Conservation (phyloP, 75 land plant genomes). For the Sequoiadendron giganteum region DNA sequence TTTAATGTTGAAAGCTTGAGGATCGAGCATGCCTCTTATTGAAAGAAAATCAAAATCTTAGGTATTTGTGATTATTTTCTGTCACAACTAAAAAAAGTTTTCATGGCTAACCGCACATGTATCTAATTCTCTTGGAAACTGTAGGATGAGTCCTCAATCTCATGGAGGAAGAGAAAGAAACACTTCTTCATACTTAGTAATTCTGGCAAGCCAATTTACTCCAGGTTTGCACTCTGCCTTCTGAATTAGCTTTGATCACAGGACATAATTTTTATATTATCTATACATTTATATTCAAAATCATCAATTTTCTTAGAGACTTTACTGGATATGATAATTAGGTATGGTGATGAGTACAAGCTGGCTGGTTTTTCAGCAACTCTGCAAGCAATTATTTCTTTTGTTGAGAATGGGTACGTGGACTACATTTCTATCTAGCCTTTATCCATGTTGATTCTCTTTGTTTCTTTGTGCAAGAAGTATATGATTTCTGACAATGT, state of each 20-base stretch:
- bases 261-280: background rate
- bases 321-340: constrained; percentile 15
- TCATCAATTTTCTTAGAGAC: background rate
- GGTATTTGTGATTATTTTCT: background rate
- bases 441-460: constrained; percentile 5
- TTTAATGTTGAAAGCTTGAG: background rate
- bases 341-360: constrained; percentile 98
- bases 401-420: constrained; percentile 89
- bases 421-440: background rate
- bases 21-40: background rate
- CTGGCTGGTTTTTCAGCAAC: constrained; percentile 99
- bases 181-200: constrained; percentile 91
- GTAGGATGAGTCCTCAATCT: constrained; percentile 89
- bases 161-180: constrained; percentile 96
- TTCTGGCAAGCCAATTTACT: constrained; percentile 97
- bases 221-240: constrained; percentile 54
- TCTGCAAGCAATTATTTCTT: constrained; percentile 95
- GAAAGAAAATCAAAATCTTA: background rate
- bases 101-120: background rate
- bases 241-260: constrained; percentile 1
- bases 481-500: background rate
- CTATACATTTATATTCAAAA: background rate
- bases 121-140: constrained; percentile 14
- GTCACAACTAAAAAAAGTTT: background rate
- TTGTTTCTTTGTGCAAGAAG: background rate